Percentiles rank a stretch among this genome's conserved stretches.
These are phyloP conservation scores for Ophiognomonia clavigignenti-juglandacearum DNA, from an alignment of 2,329 filamentous ascomycete species.

Conservation along the genomic window DNA sequence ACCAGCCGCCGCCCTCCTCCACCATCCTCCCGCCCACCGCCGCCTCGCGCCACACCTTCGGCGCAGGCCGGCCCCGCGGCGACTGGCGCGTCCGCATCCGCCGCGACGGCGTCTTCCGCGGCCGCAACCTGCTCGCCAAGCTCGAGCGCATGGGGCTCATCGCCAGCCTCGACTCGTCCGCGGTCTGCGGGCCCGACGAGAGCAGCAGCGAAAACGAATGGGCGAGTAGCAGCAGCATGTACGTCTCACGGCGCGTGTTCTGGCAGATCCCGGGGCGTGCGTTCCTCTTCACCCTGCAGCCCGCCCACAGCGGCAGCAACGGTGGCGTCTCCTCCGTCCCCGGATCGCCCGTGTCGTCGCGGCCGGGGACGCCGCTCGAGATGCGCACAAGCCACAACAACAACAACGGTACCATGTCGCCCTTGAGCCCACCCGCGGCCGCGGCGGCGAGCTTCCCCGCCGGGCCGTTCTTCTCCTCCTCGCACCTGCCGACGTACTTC, in stretches of 20 bases:
- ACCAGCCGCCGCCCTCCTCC: conserved; percentile 69
- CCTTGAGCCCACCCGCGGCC: no score
- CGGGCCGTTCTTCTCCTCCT: conserved; percentile 75
- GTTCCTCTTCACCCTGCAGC: conserved; percentile 81
- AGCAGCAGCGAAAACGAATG: conserved; percentile 61
- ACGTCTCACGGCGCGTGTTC: conserved; percentile 73
- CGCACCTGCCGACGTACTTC: conserved; percentile 86
- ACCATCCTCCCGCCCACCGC: conserved; percentile 54
- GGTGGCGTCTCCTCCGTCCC: no score
- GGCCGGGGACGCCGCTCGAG: conserved; percentile 45
- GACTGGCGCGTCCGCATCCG: conserved; percentile 86
- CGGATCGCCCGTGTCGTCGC: conserved; percentile 47
- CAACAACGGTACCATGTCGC: background rate
- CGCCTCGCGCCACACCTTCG: conserved; percentile 60
- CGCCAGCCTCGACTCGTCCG: conserved; percentile 67
- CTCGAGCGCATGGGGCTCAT: conserved; percentile 91
- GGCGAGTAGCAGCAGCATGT: conserved; percentile 78
- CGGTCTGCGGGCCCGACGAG: conserved; percentile 61
- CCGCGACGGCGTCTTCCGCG: conserved; percentile 81
- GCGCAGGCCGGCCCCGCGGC: conserved; percentile 67
- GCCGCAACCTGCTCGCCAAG: conserved; percentile 79
- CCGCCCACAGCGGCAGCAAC: conserved; percentile 36
- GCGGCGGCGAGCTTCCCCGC: conserved; percentile 34
- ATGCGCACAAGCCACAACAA: conserved; percentile 24
- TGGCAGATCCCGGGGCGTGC: conserved; percentile 88